A percentile compares a stretch with the other conserved stretches of the same genome.
Evolutionary conservation across 1,284 basidiomycete genomes (phyloP).

Genomic region (Melampsora larici-populina): DNA sequence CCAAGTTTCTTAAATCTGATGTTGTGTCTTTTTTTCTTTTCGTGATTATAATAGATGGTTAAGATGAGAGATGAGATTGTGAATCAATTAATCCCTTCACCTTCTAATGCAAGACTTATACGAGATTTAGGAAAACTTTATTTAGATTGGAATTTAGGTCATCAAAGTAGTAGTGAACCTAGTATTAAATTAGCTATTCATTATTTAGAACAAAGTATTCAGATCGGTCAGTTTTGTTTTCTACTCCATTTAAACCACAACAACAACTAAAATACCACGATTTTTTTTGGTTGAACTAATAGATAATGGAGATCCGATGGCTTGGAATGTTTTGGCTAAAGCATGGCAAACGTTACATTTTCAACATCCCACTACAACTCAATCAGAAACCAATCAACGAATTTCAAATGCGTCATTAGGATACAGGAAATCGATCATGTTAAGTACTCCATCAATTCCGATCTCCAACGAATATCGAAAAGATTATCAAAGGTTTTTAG

Average conservation of each 20-base stretch:
- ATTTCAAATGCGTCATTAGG: constrained; percentile 28
- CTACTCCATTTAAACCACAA: too few relatives aligned
- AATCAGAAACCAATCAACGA: constrained; percentile 17
- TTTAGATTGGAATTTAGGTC: constrained; percentile 19
- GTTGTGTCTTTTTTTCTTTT: not conserved
- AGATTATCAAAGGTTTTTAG: constrained; percentile 18
- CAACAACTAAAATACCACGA: too few relatives aligned
- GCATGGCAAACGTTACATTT: constrained; percentile 29
- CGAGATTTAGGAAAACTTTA: constrained; percentile 34
- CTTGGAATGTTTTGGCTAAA: constrained; percentile 24
- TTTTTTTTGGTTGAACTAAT: not conserved
- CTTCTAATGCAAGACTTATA: constrained; percentile 17
- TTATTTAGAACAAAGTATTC: constrained; percentile 37
- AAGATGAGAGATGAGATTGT: constrained; percentile 24
- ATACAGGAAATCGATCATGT: constrained; percentile 20
- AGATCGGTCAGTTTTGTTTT: constrained; percentile 14
- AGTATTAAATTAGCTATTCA: constrained; percentile 36
- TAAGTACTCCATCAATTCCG: not conserved
- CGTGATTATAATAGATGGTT: constrained; percentile 11
- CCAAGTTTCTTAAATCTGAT: too few relatives aligned
- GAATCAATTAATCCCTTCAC: constrained; percentile 14
- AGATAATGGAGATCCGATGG: constrained; percentile 33
- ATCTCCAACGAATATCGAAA: constrained; percentile 18
- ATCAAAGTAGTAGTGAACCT: constrained; percentile 31
- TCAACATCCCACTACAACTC: not conserved